Evolutionary conservation across 106 monocot species (phyloP), one percentile per base, ranked within the genome.

Genomic region (Hemerocallis citrina): DNA sequence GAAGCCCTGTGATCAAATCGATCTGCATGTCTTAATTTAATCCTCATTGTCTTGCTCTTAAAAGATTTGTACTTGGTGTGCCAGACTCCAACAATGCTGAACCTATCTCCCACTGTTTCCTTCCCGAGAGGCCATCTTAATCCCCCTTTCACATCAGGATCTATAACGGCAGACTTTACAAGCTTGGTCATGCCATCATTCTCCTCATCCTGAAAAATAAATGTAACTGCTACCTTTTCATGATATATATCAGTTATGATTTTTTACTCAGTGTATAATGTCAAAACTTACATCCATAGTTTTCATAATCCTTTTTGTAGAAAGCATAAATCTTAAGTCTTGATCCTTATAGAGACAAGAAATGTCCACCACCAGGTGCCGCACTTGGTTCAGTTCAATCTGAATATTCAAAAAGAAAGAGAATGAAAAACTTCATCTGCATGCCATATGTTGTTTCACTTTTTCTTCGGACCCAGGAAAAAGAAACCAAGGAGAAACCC

Each of bases 121-220:
- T 76, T 71, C 12, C 90, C 85, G 12, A 90, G 38, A 52, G 82
- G 71, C 90, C 90, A 90, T 62, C 79, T 79, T 47, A 90, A 47
- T 2, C 90, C 85, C 13, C 90, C 90, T 57, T 90, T 85, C 21
- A 82, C 79, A 23, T 76, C 70, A 25, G 69, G 52, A 52, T 90
- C 85, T 28, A 82, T 56, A 59, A 85, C 39, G 24, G 90, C 85
- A 46, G 78, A 72, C 34, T 64, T 61, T 48, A 85, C 55, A 31
- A 90, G 61, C 61, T 70, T 58, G 39, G 68, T 63, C 58, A 90
- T 37, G 57, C 61, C 59, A 36, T 74, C 54, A 54, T 64, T 68
- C 15, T 76, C 76, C 35, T 76, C 75, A 62, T 69, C 75, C 85
- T 90, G 74, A 12, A 74, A 46, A 16, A 23, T 2, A 46, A 69